A percentile compares a stretch with the other conserved stretches of the same genome.
Evolutionary conservation across 2,329 filamentous ascomycete species (phyloP).

Genomic region (Microcyclospora pomicola): DNA sequence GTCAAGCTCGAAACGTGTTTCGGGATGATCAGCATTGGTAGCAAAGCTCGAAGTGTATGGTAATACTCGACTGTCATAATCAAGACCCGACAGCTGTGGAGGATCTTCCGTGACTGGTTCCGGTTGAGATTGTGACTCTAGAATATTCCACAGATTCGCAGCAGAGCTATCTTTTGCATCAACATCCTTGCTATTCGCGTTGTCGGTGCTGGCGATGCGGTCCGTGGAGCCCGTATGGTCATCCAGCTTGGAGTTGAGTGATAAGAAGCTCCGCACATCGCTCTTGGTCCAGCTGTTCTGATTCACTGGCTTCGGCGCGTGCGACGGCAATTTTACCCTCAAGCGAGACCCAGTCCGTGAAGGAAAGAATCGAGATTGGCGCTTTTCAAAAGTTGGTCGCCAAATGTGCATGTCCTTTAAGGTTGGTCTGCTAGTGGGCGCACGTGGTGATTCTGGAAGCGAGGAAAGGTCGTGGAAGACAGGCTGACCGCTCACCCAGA

Average conservation of each 20-base stretch:
- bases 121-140: conserved; percentile 2
- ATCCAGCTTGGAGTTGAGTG: neutral
- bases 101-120: neutral
- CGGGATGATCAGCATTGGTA: neutral
- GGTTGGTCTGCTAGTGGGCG: neutral
- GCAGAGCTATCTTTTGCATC: conserved; percentile 3
- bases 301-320: conserved; percentile 4
- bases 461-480: conserved; percentile 17
- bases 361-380: conserved; percentile 20
- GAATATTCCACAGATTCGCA: conserved; percentile 17
- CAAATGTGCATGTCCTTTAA: conserved; percentile 12
- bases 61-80: conserved; percentile 2
- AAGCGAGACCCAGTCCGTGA: neutral
- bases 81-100: conserved; percentile 3
- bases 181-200: conserved; percentile 4
- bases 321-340: neutral
- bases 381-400: conserved; percentile 5
- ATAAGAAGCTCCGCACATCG: neutral
- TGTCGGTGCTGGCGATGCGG: neutral
- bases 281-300: neutral
- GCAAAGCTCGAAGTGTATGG: conserved; percentile 1
- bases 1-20: conserved; percentile 10
- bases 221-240: neutral
- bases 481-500: conserved; percentile 11
- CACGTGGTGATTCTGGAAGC: neutral